Evolutionary conservation across 2,329 filamentous ascomycete species (phyloP).

Genomic region (Kalaharituber pfeilii): DNA sequence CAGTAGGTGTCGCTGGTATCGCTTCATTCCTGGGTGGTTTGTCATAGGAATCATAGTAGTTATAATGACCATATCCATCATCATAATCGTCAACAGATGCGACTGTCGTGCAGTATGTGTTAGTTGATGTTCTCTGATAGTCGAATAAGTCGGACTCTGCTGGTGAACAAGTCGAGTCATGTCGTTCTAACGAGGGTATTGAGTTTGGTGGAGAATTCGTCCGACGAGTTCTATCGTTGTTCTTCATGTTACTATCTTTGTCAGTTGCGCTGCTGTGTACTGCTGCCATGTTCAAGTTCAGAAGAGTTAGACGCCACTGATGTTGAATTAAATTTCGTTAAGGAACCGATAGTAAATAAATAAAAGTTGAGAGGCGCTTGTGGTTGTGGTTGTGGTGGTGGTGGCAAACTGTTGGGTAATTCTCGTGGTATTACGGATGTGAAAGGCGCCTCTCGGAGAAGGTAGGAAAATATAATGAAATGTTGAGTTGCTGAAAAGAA

Average conservation of each 20-base stretch:
- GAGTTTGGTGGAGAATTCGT: conserved; percentile 14
- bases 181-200: conserved; percentile 17
- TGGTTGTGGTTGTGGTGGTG: no score
- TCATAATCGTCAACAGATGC: conserved; percentile 43
- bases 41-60: conserved; percentile 43
- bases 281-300: conserved; percentile 13
- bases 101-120: conserved; percentile 63
- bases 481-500: neutral
- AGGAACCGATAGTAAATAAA: conserved; percentile 2
- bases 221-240: conserved; percentile 10
- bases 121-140: conserved; percentile 42
- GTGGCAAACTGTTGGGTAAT: neutral
- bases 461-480: neutral
- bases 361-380: neutral
- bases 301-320: neutral
- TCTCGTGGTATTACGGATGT: neutral
- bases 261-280: conserved; percentile 1
- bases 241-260: conserved; percentile 13
- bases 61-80: conserved; percentile 19
- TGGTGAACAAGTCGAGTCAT: conserved; percentile 12
- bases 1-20: conserved; percentile 58
- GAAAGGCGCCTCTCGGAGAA: neutral
- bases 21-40: conserved; percentile 46
- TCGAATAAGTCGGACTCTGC: conserved; percentile 15
- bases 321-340: conserved; percentile 2